phyloP scores from a whole-genome alignment of 108 stramenopile genomes.

The Skeletonema tropicum region DNA sequence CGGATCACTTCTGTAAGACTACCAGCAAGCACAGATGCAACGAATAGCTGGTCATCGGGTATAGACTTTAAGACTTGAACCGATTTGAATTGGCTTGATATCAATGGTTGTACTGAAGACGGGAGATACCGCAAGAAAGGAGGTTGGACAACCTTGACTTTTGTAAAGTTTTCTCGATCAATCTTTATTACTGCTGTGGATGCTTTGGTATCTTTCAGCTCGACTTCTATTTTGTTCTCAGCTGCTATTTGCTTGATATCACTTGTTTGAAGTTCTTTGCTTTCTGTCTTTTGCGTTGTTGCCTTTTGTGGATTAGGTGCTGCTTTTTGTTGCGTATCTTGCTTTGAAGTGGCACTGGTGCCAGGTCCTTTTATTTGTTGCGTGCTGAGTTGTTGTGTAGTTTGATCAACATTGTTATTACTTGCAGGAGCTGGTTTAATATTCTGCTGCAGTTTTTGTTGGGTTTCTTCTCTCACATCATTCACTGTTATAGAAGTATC shows the following conservation, averaged over 20 bases:
- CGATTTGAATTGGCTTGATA: slow-evolving; percentile 36
- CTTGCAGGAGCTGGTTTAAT: neutral
- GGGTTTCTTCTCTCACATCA: slow-evolving; percentile 7
- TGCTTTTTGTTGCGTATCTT: neutral
- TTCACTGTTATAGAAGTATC: neutral
- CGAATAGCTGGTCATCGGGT: slow-evolving; percentile 71
- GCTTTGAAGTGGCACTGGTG: neutral
- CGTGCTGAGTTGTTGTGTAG: neutral
- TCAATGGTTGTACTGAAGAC: slow-evolving; percentile 37
- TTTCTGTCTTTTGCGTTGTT: neutral
- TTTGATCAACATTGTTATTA: neutral
- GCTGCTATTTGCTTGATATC: slow-evolving; percentile 41
- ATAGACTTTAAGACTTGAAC: slow-evolving; percentile 61
- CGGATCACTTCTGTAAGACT: slow-evolving; percentile 71
- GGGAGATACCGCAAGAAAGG: slow-evolving; percentile 43
- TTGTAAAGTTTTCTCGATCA: slow-evolving; percentile 44
- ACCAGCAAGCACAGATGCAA: slow-evolving; percentile 75
- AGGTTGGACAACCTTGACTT: slow-evolving; percentile 32
- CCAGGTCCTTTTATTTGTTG: neutral
- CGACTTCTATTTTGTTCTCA: slow-evolving; percentile 42
- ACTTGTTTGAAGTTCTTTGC: slow-evolving; percentile 38
- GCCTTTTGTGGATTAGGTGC: neutral
- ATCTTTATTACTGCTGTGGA: slow-evolving; percentile 29
- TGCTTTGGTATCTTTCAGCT: slow-evolving; percentile 18
- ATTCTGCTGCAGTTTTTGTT: neutral